Conservation (phyloP, 176 grass and related monocot genomes). For the Musa schizocarpa region DNA sequence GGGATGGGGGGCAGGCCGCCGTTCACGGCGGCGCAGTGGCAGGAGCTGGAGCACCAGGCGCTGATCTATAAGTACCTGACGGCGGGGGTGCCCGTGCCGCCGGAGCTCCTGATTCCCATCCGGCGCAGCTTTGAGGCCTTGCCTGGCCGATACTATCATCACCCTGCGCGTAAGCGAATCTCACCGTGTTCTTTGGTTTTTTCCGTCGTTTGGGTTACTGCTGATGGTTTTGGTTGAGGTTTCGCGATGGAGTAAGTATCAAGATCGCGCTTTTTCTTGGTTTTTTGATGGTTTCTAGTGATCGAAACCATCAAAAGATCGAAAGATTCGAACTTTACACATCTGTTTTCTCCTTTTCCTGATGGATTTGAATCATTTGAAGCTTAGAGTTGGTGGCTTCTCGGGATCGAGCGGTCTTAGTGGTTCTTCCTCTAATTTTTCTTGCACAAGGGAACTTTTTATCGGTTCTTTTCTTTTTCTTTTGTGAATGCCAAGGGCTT, state of each 20-base stretch:
- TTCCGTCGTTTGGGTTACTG: background rate
- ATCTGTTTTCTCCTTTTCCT: background rate
- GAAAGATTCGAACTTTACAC: background rate
- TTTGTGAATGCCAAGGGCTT: background rate
- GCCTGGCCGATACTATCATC: constrained; percentile 52
- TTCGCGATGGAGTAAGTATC: background rate
- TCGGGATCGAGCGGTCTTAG: background rate
- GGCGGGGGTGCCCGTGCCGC: constrained; percentile 82
- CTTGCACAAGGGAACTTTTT: background rate
- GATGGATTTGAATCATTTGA: background rate
- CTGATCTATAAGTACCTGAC: constrained; percentile 96
- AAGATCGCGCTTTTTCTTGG: background rate
- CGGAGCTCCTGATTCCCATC: constrained; percentile 85
- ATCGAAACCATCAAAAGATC: background rate
- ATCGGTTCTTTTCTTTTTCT: background rate
- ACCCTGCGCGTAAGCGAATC: constrained; percentile 55
- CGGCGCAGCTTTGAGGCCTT: constrained; percentile 45
- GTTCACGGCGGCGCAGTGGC: constrained; percentile 91
- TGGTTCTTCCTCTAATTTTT: background rate
- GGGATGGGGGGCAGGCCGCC: constrained; percentile 7
- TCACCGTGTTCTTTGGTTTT: background rate
- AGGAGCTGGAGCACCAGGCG: constrained; percentile 98
- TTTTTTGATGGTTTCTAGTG: background rate
- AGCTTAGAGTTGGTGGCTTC: background rate
- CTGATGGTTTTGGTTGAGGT: background rate